Base-by-base conservation (phyloP, 169 alveolate species). In the Plasmodium gaboni region DNA sequence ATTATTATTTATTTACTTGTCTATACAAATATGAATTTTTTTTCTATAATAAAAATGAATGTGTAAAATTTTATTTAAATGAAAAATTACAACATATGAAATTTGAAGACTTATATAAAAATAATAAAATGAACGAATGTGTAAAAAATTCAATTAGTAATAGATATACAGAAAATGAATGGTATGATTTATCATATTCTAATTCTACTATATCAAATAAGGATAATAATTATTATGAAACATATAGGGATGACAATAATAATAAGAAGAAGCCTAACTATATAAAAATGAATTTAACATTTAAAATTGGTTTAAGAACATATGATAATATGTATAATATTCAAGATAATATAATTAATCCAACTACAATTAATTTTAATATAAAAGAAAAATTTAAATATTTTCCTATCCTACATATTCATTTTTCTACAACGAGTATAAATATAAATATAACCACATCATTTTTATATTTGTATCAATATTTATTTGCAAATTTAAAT, bases 271-370 rank as follows among this genome's bases (percentile, higher is more conserved):
- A 38, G 15, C 28, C 17, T 28, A 67, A 67, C 26, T 67, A 15
- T 5, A 67, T 38, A 15, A 67, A 32, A 42, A 67, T 67, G 59
- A 59, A 68, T 26, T 55, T 80, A n/a, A 80, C 64, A 38, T 80
- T 80, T 44, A 80, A 80, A 55, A 46, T 69, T 38, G 19, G 80
- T 12, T 28, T 80, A 80, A 65, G 55, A 50, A 80, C 90, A n/a
- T 80, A 80, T 55, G 90, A 80, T n/a, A 80, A 80, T 80, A 80
- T 80, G 90, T 80, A 80, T 50, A 80, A 80, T 61, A 69, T 80
- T 2, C 85, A 80, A 60, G 90, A 80, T 60, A 68, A 53, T n/a
- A 80, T 80, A 32, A 68, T 80, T 4, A 80, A 80, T 60, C 68
- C 90, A 60, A 80, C 69, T 4, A 80, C 90, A 10, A 53, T 80